Percentiles rank a stretch among this genome's conserved stretches.
phyloP scores from a whole-genome alignment of 805 yeast species.

The Scheffersomyces spartinae region DNA sequence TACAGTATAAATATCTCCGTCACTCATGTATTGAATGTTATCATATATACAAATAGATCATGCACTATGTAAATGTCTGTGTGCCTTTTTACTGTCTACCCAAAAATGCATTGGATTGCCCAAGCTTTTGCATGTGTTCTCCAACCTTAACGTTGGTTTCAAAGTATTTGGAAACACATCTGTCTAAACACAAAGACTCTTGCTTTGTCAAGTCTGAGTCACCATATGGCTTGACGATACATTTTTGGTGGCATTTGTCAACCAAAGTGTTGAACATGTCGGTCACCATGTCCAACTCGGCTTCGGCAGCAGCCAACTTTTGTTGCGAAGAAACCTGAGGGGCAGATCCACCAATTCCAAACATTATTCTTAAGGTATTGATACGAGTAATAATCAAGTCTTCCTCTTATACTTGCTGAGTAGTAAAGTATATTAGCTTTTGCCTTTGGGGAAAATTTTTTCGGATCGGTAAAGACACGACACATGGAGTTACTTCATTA shows the following conservation, averaged over 20 bases:
- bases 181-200: slow-evolving; percentile 82
- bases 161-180: slow-evolving; percentile 92
- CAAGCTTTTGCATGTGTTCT: slow-evolving; percentile 47
- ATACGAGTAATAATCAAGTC: no score
- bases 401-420: no score
- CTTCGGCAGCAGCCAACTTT: slow-evolving; percentile 71
- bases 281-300: slow-evolving; percentile 93
- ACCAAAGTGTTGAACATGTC: slow-evolving; percentile 94
- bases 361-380: slow-evolving; percentile 14
- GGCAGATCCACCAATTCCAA: slow-evolving; percentile 42
- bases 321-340: slow-evolving; percentile 33
- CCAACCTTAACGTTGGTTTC: slow-evolving; percentile 93
- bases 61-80: no score
- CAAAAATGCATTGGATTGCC: slow-evolving; percentile 36
- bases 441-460: no score
- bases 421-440: no score
- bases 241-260: slow-evolving; percentile 79
- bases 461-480: no score
- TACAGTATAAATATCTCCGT: slow-evolving; percentile 1
- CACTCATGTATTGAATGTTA: neutral
- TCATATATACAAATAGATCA: no score
- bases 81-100: slow-evolving; percentile 20
- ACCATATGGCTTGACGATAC: slow-evolving; percentile 54
- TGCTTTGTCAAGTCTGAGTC: slow-evolving; percentile 69
- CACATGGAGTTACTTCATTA: no score